Evolutionary conservation across 2,329 filamentous ascomycete species (phyloP).

Genomic region (Delphinella strobiligena): DNA sequence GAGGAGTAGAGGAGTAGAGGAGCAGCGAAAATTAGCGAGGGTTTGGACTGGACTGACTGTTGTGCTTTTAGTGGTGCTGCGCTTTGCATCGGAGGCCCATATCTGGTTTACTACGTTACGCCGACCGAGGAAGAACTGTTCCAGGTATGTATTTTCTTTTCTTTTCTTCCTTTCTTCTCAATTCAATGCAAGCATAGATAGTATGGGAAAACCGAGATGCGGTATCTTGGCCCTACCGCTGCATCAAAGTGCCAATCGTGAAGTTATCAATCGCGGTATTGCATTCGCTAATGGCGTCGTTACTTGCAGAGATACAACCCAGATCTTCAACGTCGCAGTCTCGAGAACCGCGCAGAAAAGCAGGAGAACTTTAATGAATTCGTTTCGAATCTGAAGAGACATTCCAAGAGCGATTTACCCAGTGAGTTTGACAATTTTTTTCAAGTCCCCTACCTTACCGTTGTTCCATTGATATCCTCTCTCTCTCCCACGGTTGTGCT

Average conservation of each 20-base stretch:
- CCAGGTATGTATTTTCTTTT: slow-evolving; percentile 30
- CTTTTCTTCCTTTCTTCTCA: not conserved
- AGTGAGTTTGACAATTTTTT: slow-evolving; percentile 44
- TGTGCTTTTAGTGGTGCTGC: slow-evolving; percentile 55
- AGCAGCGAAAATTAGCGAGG: not conserved
- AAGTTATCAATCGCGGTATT: too few species aligned
- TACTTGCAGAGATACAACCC: slow-evolving; percentile 65
- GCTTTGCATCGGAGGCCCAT: slow-evolving; percentile 73
- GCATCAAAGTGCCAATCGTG: too few species aligned
- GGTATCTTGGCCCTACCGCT: too few species aligned
- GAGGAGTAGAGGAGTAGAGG: slow-evolving; percentile 3
- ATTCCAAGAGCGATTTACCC: slow-evolving; percentile 81
- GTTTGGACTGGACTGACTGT: too few species aligned
- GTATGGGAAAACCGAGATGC: too few species aligned
- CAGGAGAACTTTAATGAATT: slow-evolving; percentile 87
- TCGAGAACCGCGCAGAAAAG: slow-evolving; percentile 64
- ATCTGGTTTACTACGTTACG: slow-evolving; percentile 64
- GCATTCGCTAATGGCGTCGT: slow-evolving; percentile 5
- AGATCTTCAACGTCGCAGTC: slow-evolving; percentile 75
- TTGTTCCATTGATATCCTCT: not conserved
- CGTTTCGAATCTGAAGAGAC: slow-evolving; percentile 70
- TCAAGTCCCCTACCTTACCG: not conserved
- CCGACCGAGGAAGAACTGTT: slow-evolving; percentile 90
- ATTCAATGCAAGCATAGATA: too few species aligned
- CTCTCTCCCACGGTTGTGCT: not conserved